These are phyloP conservation scores for Saccharomycopsis crataegensis DNA, from an alignment of 1,139 yeast genomes.

Conservation along the genomic window DNA sequence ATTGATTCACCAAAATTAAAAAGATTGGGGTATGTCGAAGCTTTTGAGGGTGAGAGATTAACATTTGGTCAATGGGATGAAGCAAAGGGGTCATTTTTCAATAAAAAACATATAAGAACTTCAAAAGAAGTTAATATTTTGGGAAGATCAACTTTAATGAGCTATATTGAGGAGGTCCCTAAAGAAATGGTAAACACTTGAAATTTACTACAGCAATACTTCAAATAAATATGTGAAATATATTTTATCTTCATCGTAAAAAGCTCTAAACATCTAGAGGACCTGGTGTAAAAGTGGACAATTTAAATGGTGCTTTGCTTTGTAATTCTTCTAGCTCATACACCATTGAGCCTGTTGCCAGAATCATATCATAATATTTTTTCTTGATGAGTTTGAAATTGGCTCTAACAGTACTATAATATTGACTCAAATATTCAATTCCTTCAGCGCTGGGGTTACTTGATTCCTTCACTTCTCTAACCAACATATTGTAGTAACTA, in stretches of 20 bases:
- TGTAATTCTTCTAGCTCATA: slow-evolving; percentile 30
- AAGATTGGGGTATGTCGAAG: slow-evolving; percentile 30
- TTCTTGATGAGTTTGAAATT: slow-evolving; percentile 33
- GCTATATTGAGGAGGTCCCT: slow-evolving; percentile 21
- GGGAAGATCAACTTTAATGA: slow-evolving; percentile 32
- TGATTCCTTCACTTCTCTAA: slow-evolving; percentile 27
- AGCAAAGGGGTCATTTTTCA: slow-evolving; percentile 35
- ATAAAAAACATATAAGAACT: slow-evolving; percentile 26
- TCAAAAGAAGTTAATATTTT: slow-evolving; percentile 29
- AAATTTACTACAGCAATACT: too few species aligned
- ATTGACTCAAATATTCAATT: too few species aligned
- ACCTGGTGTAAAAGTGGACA: too few species aligned
- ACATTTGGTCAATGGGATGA: slow-evolving; percentile 34
- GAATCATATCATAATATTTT: slow-evolving; percentile 31
- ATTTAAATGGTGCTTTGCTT: background rate
- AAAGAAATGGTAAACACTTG: too few species aligned
- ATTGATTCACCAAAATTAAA: slow-evolving; percentile 33
- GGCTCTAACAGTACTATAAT: slow-evolving; percentile 26
- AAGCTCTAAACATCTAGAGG: too few species aligned
- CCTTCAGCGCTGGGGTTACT: too few species aligned
- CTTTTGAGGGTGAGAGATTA: slow-evolving; percentile 31
- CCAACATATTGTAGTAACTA: slow-evolving; percentile 35
- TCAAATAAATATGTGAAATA: too few species aligned
- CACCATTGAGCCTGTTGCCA: slow-evolving; percentile 24
- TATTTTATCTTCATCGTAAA: too few species aligned